Percentiles rank a stretch among this genome's conserved stretches.
Conservation (phyloP, 2,329 filamentous ascomycete species). For the Colletotrichum ledebouriae region DNA sequence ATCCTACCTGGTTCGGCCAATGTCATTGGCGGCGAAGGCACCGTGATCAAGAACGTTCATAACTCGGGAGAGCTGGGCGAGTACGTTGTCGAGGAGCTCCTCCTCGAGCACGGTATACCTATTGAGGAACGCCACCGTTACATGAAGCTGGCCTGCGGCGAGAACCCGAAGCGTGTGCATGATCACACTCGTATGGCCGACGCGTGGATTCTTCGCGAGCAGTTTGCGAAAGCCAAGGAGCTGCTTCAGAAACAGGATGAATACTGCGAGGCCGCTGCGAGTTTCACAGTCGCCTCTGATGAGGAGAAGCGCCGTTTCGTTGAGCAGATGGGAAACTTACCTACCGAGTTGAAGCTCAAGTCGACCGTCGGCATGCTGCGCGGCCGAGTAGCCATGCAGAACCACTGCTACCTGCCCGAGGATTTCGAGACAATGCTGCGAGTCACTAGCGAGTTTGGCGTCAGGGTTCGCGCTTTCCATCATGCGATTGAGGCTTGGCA, state of each 20-base stretch:
- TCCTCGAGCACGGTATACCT: slow-evolving; percentile 56
- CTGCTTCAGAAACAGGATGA: slow-evolving; percentile 54
- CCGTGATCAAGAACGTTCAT: slow-evolving; percentile 56
- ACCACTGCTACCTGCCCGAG: slow-evolving; percentile 60
- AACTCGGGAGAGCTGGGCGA: slow-evolving; percentile 52
- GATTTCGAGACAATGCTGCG: slow-evolving; percentile 59
- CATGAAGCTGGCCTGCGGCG: slow-evolving; percentile 62
- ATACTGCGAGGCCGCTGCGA: slow-evolving; percentile 46
- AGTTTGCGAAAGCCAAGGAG: slow-evolving; percentile 54
- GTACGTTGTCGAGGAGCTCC: slow-evolving; percentile 56
- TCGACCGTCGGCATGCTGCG: slow-evolving; percentile 56
- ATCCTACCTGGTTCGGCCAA: slow-evolving; percentile 59
- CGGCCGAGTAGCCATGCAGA: slow-evolving; percentile 57
- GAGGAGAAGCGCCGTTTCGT: slow-evolving; percentile 45
- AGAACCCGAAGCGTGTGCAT: slow-evolving; percentile 57
- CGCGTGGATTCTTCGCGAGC: slow-evolving; percentile 55
- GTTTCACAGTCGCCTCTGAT: slow-evolving; percentile 41
- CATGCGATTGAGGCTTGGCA: slow-evolving; percentile 57
- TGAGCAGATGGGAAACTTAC: slow-evolving; percentile 44
- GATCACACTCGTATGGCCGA: slow-evolving; percentile 56
- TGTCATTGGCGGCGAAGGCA: slow-evolving; percentile 60
- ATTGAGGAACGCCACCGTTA: slow-evolving; percentile 51
- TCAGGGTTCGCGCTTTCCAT: slow-evolving; percentile 56
- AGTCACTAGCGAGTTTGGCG: slow-evolving; percentile 58
- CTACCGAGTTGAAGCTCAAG: slow-evolving; percentile 55